Conservation (phyloP, 805 yeast genomes). For the Ogataea polymorpha region DNA sequence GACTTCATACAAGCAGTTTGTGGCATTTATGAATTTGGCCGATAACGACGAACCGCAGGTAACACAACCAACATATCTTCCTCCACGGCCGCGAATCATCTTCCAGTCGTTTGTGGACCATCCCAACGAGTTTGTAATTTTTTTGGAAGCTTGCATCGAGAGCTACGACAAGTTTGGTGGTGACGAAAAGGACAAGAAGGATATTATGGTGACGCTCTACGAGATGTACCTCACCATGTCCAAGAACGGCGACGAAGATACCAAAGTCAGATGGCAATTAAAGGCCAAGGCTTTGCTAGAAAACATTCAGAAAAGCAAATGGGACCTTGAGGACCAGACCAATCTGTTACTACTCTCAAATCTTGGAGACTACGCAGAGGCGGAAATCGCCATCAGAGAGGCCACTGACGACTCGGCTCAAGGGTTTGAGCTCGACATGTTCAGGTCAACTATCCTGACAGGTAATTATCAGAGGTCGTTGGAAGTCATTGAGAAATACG, state of each 20-base stretch:
- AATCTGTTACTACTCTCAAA: constrained; percentile 56
- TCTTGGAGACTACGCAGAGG: constrained; percentile 50
- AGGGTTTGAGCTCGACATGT: constrained; percentile 54
- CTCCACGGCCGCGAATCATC: constrained; percentile 85
- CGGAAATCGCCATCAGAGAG: constrained; percentile 41
- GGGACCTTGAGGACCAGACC: constrained; percentile 51
- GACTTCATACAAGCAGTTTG: constrained; percentile 48
- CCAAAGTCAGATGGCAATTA: constrained; percentile 50
- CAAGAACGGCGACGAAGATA: constrained; percentile 29
- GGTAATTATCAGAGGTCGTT: constrained; percentile 58
- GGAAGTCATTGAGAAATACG: constrained; percentile 55
- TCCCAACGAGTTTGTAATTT: constrained; percentile 85
- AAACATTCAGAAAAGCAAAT: constrained; percentile 29
- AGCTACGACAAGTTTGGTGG: constrained; percentile 77
- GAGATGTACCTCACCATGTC: constrained; percentile 76
- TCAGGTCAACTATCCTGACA: constrained; percentile 60
- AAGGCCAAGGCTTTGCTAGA: constrained; percentile 59
- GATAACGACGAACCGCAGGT: constrained; percentile 14
- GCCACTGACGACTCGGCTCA: constrained; percentile 27
- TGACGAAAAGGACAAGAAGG: constrained; percentile 62
- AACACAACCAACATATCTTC: constrained; percentile 71
- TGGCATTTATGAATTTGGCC: constrained; percentile 27
- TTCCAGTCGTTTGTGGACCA: constrained; percentile 84
- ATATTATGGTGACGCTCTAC: constrained; percentile 71
- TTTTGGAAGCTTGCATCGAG: constrained; percentile 86